Conservation (phyloP, 106 monocot genomes). For the Ottelia alismoides region DNA sequence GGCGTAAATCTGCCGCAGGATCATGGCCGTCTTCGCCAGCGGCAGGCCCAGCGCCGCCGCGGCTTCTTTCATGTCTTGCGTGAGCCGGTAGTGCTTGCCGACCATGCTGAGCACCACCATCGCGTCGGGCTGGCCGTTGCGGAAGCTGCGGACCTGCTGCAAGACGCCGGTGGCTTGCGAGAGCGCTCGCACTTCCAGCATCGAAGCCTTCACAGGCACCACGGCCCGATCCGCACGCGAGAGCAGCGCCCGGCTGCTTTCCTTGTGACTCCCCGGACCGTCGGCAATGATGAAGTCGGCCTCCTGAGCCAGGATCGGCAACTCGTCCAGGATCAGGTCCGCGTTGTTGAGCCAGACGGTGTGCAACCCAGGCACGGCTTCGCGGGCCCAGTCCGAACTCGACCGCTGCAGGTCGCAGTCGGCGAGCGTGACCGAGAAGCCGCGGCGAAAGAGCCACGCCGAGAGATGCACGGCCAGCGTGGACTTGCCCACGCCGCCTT, state of each 20-base stretch:
- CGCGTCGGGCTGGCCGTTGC: neutral
- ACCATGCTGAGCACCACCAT: neutral
- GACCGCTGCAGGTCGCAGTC: neutral
- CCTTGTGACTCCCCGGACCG: neutral
- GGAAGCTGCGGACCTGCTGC: no score
- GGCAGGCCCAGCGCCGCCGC: no score
- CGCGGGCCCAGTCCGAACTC: neutral
- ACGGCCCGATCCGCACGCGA: neutral
- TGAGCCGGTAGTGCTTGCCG: neutral
- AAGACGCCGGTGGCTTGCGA: no score
- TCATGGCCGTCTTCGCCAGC: neutral
- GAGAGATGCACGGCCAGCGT: neutral
- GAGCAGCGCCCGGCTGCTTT: neutral
- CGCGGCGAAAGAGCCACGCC: neutral
- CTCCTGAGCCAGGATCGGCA: neutral
- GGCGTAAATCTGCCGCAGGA: neutral
- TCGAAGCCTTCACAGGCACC: neutral
- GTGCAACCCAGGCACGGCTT: neutral
- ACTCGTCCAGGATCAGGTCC: neutral
- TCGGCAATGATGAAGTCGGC: neutral
- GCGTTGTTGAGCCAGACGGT: neutral
- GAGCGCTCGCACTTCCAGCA: no score
- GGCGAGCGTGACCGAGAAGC: neutral
- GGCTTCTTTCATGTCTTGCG: neutral
- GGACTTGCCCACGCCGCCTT: neutral